Percentiles rank a stretch among this genome's conserved stretches.
Conservation (phyloP, 768 basidiomycete genomes). For the Lactarius indigo region DNA sequence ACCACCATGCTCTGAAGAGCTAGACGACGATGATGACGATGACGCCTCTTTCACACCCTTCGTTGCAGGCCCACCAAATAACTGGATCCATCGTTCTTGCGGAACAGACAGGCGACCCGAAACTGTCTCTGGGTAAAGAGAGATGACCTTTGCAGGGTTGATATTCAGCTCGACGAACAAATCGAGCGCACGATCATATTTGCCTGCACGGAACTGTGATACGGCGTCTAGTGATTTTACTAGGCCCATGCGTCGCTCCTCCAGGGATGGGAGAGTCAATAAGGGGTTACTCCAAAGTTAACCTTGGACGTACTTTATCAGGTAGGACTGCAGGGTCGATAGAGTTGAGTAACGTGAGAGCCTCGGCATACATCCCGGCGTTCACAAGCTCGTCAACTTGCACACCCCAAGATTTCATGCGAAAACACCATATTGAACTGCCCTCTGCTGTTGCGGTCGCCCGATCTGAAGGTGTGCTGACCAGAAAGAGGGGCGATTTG, state of each 20-base stretch:
- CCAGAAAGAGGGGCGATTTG: slow-evolving; percentile 56
- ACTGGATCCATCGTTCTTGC: slow-evolving; percentile 67
- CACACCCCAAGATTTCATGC: slow-evolving; percentile 68
- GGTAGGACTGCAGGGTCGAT: slow-evolving; percentile 56
- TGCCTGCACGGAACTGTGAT: slow-evolving; percentile 61
- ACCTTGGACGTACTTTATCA: slow-evolving; percentile 51
- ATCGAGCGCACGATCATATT: slow-evolving; percentile 79
- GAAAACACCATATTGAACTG: slow-evolving; percentile 71
- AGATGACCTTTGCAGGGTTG: slow-evolving; percentile 91
- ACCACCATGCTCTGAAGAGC: slow-evolving; percentile 15
- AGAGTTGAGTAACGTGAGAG: slow-evolving; percentile 70
- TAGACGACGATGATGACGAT: slow-evolving; percentile 16
- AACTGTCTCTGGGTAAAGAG: slow-evolving; percentile 79
- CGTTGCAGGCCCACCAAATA: slow-evolving; percentile 73
- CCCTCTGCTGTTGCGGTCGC: slow-evolving; percentile 63
- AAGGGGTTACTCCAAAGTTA: neutral
- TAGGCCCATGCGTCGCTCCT: slow-evolving; percentile 54
- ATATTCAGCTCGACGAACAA: slow-evolving; percentile 84
- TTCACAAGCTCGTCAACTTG: slow-evolving; percentile 83
- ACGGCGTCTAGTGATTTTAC: slow-evolving; percentile 78
- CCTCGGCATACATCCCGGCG: slow-evolving; percentile 68
- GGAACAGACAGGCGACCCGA: slow-evolving; percentile 74
- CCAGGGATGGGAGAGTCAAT: slow-evolving; percentile 14
- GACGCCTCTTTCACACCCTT: slow-evolving; percentile 29
- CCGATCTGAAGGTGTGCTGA: slow-evolving; percentile 75